Evolutionary conservation across 2,329 filamentous ascomycete genomes (phyloP), one percentile per base, ranked within the genome.

Genomic region (Stagonosporopsis chrysanthemi): DNA sequence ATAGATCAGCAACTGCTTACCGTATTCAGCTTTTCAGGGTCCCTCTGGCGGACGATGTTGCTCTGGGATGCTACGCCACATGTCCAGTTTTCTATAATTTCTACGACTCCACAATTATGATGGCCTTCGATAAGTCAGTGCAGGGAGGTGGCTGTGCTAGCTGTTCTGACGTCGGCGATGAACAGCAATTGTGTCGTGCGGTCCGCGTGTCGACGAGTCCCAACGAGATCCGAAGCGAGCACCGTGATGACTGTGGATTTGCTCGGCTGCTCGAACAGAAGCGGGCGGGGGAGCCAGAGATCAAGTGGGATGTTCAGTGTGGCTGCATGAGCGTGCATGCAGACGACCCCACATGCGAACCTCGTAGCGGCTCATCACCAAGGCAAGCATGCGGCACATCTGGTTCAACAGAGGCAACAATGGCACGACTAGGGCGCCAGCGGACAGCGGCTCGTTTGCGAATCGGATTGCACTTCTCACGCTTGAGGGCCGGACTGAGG

Each of bases 41-140:
- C 64, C 46, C 47, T 56, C 54, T 58, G 60, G 60, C 56, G 55
- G 58, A 56, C 59, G 58, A 66, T 65, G 62, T 60, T 52, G 65
- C 58, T 58, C 64, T 31, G 54, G 66, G 64, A 69, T 65, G 54
- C 56, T 38, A 63, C 64, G 65, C 63, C 58, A 64, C 62, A 55
- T 56, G 48, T 58, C 49, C 56, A 59, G 33, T 57, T 62, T 64
- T 62, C 55, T 58, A 54, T 59, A 46, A 50, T 44, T 51, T 45
- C 50, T 50, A 24, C 44, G 53, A 54, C 45, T 55, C 66, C 65
- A 67, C 63, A 55, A 57, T 52, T 52, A 35, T 62, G 48, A 53
- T 62, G 55, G 54, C 40, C 43, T 54, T 49, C 31, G 41, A 45
- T 56, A 17, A 48, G 50, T 15, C 29, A 57, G 49, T 56, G 38